Conservation (phyloP, 306 rosid genomes). For the Chamaecrista fasciculata region DNA sequence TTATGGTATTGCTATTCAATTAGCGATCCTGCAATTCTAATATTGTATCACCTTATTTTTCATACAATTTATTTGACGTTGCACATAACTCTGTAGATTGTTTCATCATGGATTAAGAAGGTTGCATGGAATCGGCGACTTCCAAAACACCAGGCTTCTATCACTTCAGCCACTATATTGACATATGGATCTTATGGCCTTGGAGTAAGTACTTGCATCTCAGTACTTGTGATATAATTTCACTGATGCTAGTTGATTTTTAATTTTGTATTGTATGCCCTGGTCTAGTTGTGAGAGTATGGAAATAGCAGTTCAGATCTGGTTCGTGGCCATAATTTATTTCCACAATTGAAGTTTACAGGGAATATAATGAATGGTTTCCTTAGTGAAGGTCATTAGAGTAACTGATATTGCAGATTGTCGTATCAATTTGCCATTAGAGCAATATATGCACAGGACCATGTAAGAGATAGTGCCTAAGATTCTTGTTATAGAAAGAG, state of each 20-base stretch:
- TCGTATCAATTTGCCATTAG: not conserved
- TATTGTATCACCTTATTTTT: not conserved
- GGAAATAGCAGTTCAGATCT: not conserved
- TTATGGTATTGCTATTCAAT: not conserved
- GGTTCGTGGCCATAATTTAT: not conserved
- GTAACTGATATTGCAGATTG: not conserved
- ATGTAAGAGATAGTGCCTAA: not conserved
- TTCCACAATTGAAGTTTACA: not conserved
- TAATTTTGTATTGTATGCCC: not conserved
- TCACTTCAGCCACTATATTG: constrained; percentile 41
- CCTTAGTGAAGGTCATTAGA: not conserved
- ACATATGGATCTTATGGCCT: constrained; percentile 57
- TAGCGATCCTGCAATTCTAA: not conserved
- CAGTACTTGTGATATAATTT: not conserved
- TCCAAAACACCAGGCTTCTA: constrained; percentile 29
- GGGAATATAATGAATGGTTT: not conserved
- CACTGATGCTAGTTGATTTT: not conserved
- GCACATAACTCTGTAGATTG: constrained; percentile 31
- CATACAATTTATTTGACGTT: constrained; percentile 7
- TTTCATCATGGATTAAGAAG: constrained; percentile 44
- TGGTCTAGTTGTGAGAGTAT: not conserved
- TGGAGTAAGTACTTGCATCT: constrained; percentile 37
- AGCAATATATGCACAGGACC: not conserved
- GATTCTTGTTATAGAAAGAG: not conserved
- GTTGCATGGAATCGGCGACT: constrained; percentile 35